These are phyloP conservation scores for Betula pendula DNA, from an alignment of 306 rosid species.

Conservation along the genomic window DNA sequence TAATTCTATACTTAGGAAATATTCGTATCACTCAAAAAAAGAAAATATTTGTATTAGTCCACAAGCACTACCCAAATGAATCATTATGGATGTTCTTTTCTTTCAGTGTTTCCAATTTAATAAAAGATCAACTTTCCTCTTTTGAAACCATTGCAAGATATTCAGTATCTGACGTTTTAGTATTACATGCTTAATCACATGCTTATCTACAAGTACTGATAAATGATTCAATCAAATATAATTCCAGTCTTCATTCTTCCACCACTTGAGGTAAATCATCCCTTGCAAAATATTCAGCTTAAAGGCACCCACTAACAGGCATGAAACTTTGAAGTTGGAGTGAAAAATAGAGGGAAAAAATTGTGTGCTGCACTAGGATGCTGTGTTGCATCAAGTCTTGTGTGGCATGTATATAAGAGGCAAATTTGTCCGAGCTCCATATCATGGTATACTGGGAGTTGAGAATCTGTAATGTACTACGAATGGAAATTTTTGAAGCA, in stretches of 20 bases:
- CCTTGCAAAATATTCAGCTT: neutral
- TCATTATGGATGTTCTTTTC: neutral
- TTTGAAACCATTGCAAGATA: neutral
- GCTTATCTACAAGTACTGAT: neutral
- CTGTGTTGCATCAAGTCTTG: neutral
- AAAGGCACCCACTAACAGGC: neutral
- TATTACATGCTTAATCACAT: neutral
- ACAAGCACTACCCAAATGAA: neutral
- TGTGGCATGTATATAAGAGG: neutral
- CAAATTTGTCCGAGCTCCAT: neutral
- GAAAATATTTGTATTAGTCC: neutral
- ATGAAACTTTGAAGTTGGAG: neutral
- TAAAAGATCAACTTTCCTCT: neutral
- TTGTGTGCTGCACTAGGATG: neutral
- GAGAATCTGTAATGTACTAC: neutral
- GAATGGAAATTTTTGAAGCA: neutral
- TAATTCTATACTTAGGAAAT: neutral
- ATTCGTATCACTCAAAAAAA: neutral
- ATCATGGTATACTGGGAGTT: neutral
- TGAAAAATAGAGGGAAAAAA: neutral
- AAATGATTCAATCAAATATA: neutral
- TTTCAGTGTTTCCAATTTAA: neutral
- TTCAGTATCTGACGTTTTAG: neutral
- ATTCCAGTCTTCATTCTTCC: neutral
- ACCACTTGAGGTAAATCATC: constrained; percentile 1